A percentile compares a stretch with the other conserved stretches of the same genome.
These are phyloP conservation scores for Pythium brachiatum DNA, from an alignment of 352 stramenopile species.

Conservation along the genomic window DNA sequence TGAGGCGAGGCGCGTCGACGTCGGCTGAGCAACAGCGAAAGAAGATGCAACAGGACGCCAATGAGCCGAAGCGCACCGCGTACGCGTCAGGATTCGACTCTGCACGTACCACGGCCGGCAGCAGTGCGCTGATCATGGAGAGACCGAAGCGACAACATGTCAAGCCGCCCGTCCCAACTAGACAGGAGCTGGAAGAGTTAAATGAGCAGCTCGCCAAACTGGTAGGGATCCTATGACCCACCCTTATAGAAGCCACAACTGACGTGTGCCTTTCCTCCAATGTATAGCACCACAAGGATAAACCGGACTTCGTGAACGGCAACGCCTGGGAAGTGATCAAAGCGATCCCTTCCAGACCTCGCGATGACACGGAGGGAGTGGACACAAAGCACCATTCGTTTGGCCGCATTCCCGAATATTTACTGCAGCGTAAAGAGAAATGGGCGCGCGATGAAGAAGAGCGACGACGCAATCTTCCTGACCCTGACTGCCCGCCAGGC, in stretches of 20 bases:
- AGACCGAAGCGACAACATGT: constrained; percentile 12
- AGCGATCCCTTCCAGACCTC: constrained; percentile 25
- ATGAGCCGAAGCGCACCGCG: neutral
- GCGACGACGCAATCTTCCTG: constrained; percentile 56
- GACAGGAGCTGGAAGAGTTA: constrained; percentile 22
- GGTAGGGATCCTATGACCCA: no score
- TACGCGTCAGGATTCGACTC: neutral
- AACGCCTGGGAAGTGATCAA: constrained; percentile 83
- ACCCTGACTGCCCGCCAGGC: constrained; percentile 83
- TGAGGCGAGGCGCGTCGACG: constrained; percentile 15
- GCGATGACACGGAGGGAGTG: constrained; percentile 16
- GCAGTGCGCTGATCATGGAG: neutral
- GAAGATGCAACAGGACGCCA: neutral
- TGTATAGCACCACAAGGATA: constrained; percentile 62
- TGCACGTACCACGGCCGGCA: neutral
- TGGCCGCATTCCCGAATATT: constrained; percentile 65
- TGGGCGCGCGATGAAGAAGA: constrained; percentile 87
- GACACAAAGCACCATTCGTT: constrained; percentile 37
- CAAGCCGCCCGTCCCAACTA: constrained; percentile 23
- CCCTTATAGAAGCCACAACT: no score
- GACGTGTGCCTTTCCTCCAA: no score
- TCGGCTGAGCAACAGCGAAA: constrained; percentile 4
- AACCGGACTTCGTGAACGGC: constrained; percentile 61
- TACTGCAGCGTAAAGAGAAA: constrained; percentile 71
- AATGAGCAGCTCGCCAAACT: constrained; percentile 21